Conservation (phyloP, 2,329 filamentous ascomycete genomes). For the Penicillium sp. region DNA sequence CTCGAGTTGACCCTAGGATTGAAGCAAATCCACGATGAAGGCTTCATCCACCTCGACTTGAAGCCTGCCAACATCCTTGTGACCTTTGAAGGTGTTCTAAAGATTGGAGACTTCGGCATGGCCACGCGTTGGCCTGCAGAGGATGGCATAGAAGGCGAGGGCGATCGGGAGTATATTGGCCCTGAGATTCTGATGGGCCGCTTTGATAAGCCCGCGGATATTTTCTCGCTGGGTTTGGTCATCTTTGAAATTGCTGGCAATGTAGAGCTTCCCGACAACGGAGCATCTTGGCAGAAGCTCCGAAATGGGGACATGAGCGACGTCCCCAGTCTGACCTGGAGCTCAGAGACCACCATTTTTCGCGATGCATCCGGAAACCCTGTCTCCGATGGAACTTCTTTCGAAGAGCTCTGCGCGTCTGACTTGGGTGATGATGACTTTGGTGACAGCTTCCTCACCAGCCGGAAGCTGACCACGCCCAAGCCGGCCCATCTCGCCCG, state of each 20-base stretch:
- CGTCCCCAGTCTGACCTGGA: conserved; percentile 83
- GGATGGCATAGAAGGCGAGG: conserved; percentile 80
- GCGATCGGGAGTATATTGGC: conserved; percentile 93
- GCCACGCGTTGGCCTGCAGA: conserved; percentile 77
- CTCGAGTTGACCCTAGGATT: conserved; percentile 82
- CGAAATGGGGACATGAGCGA: conserved; percentile 87
- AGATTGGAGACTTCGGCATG: conserved; percentile 69
- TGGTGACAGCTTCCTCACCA: conserved; percentile 38
- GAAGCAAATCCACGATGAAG: conserved; percentile 83
- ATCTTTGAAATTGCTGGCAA: conserved; percentile 94
- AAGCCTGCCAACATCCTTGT: conserved; percentile 68
- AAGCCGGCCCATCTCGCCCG: conserved; percentile 37
- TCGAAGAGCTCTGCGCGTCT: conserved; percentile 46
- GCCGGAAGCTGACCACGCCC: conserved; percentile 23
- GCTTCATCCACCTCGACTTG: conserved; percentile 71
- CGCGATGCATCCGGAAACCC: conserved; percentile 76
- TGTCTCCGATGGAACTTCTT: conserved; percentile 48
- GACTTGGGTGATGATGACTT: conserved; percentile 48
- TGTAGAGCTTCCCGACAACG: conserved; percentile 90
- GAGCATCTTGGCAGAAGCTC: conserved; percentile 84
- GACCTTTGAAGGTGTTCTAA: conserved; percentile 65
- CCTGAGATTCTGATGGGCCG: conserved; percentile 85
- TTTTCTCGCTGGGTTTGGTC: conserved; percentile 92
- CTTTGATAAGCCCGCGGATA: conserved; percentile 87
- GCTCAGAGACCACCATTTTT: conserved; percentile 66